phyloP scores from a whole-genome alignment of 495 filamentous ascomycete species.

The Apiosordaria backusii region DNA sequence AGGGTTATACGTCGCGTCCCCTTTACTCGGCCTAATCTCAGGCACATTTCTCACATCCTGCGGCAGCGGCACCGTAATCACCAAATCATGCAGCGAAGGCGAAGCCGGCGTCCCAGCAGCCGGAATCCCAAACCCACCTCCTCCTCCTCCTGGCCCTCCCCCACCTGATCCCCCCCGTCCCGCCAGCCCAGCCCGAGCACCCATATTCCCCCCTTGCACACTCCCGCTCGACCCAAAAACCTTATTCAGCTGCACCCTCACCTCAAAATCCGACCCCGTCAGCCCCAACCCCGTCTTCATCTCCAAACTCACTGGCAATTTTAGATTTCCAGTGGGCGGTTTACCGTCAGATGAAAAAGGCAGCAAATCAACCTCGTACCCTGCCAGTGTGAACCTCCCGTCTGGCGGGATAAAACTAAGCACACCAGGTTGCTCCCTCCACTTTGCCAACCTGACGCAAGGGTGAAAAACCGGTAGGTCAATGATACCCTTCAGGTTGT shows the following conservation, averaged over 20 bases:
- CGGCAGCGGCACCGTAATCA: conserved; percentile 78
- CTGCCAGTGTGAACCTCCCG: conserved; percentile 88
- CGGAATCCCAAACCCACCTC: conserved; percentile 19
- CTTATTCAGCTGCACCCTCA: conserved; percentile 67
- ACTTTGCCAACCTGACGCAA: conserved; percentile 79
- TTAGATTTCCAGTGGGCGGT: conserved; percentile 56
- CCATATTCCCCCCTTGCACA: neutral
- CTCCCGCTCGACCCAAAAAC: conserved; percentile 50
- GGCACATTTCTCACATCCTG: conserved; percentile 77
- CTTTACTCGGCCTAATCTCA: conserved; percentile 76
- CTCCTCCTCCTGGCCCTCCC: conserved; percentile 25
- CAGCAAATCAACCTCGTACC: conserved; percentile 91
- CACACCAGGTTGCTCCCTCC: conserved; percentile 83
- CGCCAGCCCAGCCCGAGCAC: conserved; percentile 16
- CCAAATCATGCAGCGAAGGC: conserved; percentile 74
- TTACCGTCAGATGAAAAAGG: conserved; percentile 49
- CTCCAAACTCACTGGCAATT: conserved; percentile 76
- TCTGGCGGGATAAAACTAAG: conserved; percentile 95
- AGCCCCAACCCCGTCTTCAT: conserved; percentile 74
- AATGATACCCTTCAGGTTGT: conserved; percentile 67
- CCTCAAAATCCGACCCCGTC: conserved; percentile 80
- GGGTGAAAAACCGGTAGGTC: conserved; percentile 96
- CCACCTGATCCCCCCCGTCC: conserved; percentile 44
- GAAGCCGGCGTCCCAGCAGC: conserved; percentile 46
- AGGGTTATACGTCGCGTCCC: conserved; percentile 76